Evolutionary conservation across 306 rosid species (phyloP).

Genomic region (Hylodesmum podocarpum): DNA sequence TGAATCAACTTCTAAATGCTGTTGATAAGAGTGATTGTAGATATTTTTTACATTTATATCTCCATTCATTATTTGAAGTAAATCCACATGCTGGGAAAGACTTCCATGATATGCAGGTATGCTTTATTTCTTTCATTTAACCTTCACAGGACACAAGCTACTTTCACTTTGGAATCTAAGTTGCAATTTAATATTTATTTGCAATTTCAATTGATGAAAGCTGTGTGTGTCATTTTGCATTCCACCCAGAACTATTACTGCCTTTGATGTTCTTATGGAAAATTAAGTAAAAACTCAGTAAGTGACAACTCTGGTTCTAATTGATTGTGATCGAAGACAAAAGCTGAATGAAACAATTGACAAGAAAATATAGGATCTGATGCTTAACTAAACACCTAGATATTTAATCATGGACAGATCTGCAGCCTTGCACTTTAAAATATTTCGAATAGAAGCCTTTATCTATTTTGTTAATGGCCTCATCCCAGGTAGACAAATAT

Average conservation of each 20-base stretch:
- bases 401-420: not conserved
- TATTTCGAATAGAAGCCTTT: slow-evolving; percentile 15
- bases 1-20: slow-evolving; percentile 68
- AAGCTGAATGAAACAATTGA: not conserved
- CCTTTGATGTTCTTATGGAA: slow-evolving; percentile 1
- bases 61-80: slow-evolving; percentile 93
- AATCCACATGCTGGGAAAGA: slow-evolving; percentile 90
- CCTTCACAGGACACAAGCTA: slow-evolving; percentile 20
- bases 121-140: slow-evolving; percentile 23
- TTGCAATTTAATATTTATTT: slow-evolving; percentile 10
- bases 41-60: slow-evolving; percentile 76
- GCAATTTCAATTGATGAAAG: slow-evolving; percentile 20
- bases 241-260: not conserved
- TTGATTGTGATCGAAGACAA: not conserved
- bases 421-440: slow-evolving; percentile 10
- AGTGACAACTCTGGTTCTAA: not conserved
- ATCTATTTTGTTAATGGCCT: not conserved
- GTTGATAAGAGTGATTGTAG: slow-evolving; percentile 56
- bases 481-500: not conserved
- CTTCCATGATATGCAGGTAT: slow-evolving; percentile 95
- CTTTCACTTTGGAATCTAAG: slow-evolving; percentile 16
- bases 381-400: slow-evolving; percentile 5
- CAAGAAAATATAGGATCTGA: not conserved
- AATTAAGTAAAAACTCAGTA: not conserved
- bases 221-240: slow-evolving; percentile 1